A percentile compares a stretch with the other conserved stretches of the same genome.
Evolutionary conservation across 352 stramenopile genomes (phyloP).

Genomic region (Phytophthora palmivora): DNA sequence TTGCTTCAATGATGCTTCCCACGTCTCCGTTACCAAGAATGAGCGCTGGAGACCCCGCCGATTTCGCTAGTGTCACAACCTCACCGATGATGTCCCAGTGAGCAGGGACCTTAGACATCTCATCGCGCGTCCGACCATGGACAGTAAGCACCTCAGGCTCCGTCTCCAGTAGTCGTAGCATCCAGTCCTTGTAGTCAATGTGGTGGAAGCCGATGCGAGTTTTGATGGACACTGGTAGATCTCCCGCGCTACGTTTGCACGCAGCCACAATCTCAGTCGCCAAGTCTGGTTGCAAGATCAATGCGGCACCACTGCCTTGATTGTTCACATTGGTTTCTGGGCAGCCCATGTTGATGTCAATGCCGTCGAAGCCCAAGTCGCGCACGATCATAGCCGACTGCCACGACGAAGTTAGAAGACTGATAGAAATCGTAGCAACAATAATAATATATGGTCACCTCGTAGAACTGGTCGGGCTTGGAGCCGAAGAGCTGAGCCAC

Average conservation of each 20-base stretch:
- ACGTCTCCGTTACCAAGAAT: slow-evolving; percentile 87
- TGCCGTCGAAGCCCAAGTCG: slow-evolving; percentile 84
- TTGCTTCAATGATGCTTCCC: slow-evolving; percentile 62
- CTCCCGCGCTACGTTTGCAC: slow-evolving; percentile 71
- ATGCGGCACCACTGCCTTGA: slow-evolving; percentile 71
- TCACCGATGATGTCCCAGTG: slow-evolving; percentile 88
- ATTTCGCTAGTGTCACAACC: slow-evolving; percentile 61
- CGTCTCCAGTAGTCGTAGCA: slow-evolving; percentile 68
- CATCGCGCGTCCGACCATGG: slow-evolving; percentile 77
- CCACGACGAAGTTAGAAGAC: slow-evolving; percentile 4
- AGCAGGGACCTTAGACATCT: slow-evolving; percentile 85
- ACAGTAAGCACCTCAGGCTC: slow-evolving; percentile 81
- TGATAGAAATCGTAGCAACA: not conserved
- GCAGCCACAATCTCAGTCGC: slow-evolving; percentile 70
- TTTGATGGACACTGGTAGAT: slow-evolving; percentile 79
- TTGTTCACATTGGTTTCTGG: slow-evolving; percentile 82
- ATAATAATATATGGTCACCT: slow-evolving; percentile 43
- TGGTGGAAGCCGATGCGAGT: slow-evolving; percentile 81
- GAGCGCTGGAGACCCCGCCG: slow-evolving; percentile 57
- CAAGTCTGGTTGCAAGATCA: slow-evolving; percentile 70
- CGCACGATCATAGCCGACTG: slow-evolving; percentile 80
- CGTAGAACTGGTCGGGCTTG: slow-evolving; percentile 88
- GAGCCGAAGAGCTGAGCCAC: slow-evolving; percentile 87
- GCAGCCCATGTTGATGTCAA: slow-evolving; percentile 91
- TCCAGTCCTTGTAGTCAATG: slow-evolving; percentile 85